Evolutionary conservation across 495 filamentous ascomycete genomes (phyloP).

Genomic region (Clavariopsis aquatica): DNA sequence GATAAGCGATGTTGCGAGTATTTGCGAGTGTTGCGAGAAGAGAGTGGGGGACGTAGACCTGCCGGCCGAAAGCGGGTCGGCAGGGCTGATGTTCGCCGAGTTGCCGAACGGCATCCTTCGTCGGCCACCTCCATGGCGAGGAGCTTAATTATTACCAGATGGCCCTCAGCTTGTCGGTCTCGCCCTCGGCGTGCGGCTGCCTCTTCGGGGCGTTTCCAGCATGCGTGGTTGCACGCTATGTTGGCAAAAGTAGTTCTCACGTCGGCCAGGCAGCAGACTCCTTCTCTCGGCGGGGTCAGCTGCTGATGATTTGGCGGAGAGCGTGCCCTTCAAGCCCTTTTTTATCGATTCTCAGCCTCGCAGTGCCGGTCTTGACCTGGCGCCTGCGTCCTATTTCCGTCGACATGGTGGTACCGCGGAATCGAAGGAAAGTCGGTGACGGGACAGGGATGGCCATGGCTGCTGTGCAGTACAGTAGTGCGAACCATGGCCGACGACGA

Average conservation of each 20-base stretch:
- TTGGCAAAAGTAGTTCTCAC: neutral
- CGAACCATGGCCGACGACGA: constrained; percentile 1
- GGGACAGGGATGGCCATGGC: neutral
- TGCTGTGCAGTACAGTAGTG: too few relatives aligned
- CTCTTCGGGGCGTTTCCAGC: neutral
- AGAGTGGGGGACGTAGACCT: too few relatives aligned
- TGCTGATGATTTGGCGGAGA: neutral
- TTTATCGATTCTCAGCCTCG: neutral
- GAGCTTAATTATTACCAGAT: too few relatives aligned
- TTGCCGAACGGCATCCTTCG: neutral
- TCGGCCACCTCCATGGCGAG: too few relatives aligned
- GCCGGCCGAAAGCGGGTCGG: neutral
- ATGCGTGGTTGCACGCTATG: neutral
- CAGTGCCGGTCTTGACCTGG: neutral
- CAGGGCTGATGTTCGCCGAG: neutral
- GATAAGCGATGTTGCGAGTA: neutral
- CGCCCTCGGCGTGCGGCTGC: neutral
- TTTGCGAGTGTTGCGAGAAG: neutral
- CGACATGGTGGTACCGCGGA: neutral
- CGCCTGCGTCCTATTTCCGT: constrained; percentile 1
- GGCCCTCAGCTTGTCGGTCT: neutral
- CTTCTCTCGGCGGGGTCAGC: neutral
- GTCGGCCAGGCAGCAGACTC: neutral
- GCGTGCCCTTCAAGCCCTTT: neutral
- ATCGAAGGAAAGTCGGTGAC: constrained; percentile 15